phyloP scores from a whole-genome alignment of 1,139 yeast genomes.

The Saccharomyces hybrid region DNA sequence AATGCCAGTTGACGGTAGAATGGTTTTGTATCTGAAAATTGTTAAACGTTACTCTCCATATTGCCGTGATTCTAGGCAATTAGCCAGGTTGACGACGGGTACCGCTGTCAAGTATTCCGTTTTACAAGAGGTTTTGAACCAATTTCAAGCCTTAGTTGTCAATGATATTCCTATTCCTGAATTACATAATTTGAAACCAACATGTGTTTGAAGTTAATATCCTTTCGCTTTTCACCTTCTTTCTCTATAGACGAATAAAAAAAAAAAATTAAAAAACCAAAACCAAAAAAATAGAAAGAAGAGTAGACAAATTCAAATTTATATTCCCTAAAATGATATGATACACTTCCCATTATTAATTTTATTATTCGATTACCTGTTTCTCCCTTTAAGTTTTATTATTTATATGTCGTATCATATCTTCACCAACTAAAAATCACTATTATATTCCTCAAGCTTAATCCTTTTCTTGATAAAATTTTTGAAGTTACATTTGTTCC shows the following conservation, averaged over 20 bases:
- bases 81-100: conserved; percentile 36
- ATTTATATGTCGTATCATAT: neutral
- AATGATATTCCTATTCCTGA: conserved; percentile 36
- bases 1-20: conserved; percentile 37
- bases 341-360: neutral
- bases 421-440: neutral
- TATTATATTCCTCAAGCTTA: neutral
- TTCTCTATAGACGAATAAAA: neutral
- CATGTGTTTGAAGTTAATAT: conserved; percentile 13
- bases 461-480: neutral
- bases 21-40: conserved; percentile 50
- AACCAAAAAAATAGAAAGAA: neutral
- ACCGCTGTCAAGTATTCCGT: conserved; percentile 37
- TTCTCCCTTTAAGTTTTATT: neutral
- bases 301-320: neutral
- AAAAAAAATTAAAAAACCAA: neutral
- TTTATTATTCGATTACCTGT: neutral
- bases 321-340: neutral
- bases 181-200: conserved; percentile 27
- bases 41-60: conserved; percentile 45
- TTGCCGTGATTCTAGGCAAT: conserved; percentile 41
- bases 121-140: conserved; percentile 34
- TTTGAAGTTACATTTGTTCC: neutral
- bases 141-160: conserved; percentile 34
- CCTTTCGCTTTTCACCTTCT: neutral